phyloP scores from a whole-genome alignment of 2,329 filamentous ascomycete genomes.

The Fusarium tuaranense region DNA sequence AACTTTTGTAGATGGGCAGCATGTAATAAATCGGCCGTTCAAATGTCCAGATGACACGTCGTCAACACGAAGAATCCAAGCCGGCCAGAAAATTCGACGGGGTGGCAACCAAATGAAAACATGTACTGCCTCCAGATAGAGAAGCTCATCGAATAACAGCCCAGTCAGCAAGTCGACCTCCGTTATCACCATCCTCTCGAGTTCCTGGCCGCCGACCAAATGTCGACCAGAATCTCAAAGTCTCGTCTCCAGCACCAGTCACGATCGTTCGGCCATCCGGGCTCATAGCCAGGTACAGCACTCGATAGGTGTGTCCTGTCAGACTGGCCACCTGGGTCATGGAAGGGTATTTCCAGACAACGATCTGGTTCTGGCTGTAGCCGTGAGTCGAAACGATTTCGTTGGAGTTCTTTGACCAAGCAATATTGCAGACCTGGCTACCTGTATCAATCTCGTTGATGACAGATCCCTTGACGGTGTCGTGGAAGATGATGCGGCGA shows the following conservation, averaged over 20 bases:
- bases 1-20: constrained; percentile 7
- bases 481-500: constrained; percentile 97
- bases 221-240: constrained; percentile 94
- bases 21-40: not conserved
- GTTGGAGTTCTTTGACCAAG: constrained; percentile 97
- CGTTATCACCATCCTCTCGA: constrained; percentile 74
- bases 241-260: constrained; percentile 96
- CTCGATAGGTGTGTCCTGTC: constrained; percentile 96
- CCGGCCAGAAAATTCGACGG: not conserved
- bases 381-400: constrained; percentile 98
- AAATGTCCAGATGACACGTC: not conserved
- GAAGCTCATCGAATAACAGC: constrained; percentile 76
- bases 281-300: constrained; percentile 96
- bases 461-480: constrained; percentile 84
- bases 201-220: constrained; percentile 86
- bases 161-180: constrained; percentile 79
- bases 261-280: constrained; percentile 94
- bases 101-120: not conserved
- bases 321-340: constrained; percentile 97
- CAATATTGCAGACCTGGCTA: constrained; percentile 97
- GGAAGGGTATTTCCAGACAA: constrained; percentile 98
- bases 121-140: not conserved
- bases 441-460: constrained; percentile 95
- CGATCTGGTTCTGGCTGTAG: constrained; percentile 98
- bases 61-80: not conserved